Conservation (phyloP, 306 rosid species). For the Vigna hirtella region DNA sequence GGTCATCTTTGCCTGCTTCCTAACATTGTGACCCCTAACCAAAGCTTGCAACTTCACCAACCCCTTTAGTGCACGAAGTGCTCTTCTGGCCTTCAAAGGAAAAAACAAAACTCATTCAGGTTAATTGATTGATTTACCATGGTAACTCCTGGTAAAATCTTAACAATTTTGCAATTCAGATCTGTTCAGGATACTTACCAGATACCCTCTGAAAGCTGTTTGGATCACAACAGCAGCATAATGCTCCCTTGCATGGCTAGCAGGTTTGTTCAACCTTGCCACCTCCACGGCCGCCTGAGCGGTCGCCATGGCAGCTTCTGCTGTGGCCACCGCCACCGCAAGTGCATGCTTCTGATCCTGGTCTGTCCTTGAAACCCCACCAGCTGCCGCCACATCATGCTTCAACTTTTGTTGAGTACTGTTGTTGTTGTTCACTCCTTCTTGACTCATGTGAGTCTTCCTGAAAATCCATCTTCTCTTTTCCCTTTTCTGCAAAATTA, state of each 20-base stretch:
- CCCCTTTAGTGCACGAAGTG: slow-evolving; percentile 89
- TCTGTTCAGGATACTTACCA: slow-evolving; percentile 59
- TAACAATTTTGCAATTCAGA: slow-evolving; percentile 22
- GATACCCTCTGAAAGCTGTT: slow-evolving; percentile 91
- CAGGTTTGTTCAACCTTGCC: slow-evolving; percentile 68
- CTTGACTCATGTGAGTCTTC: slow-evolving; percentile 62
- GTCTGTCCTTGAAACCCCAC: slow-evolving; percentile 40
- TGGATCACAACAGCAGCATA: slow-evolving; percentile 72
- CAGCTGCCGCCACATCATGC: slow-evolving; percentile 39
- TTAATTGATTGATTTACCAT: not conserved
- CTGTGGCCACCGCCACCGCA: slow-evolving; percentile 77
- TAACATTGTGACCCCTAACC: slow-evolving; percentile 93
- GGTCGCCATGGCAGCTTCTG: slow-evolving; percentile 85
- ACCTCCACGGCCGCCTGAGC: slow-evolving; percentile 79
- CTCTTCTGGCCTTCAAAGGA: slow-evolving; percentile 82
- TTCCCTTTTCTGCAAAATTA: slow-evolving; percentile 72
- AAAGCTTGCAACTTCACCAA: slow-evolving; percentile 94
- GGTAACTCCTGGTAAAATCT: not conserved
- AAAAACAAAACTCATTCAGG: slow-evolving; percentile 13
- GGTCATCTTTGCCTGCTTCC: slow-evolving; percentile 97
- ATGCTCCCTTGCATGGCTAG: slow-evolving; percentile 53
- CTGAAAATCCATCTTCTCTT: slow-evolving; percentile 91
- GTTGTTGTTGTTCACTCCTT: slow-evolving; percentile 44
- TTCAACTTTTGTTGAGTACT: slow-evolving; percentile 44
- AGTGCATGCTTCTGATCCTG: slow-evolving; percentile 76